Evolutionary conservation across 179 eudicot species (phyloP), one percentile per base, ranked within the genome.

Genomic region (Beta lomatogona): DNA sequence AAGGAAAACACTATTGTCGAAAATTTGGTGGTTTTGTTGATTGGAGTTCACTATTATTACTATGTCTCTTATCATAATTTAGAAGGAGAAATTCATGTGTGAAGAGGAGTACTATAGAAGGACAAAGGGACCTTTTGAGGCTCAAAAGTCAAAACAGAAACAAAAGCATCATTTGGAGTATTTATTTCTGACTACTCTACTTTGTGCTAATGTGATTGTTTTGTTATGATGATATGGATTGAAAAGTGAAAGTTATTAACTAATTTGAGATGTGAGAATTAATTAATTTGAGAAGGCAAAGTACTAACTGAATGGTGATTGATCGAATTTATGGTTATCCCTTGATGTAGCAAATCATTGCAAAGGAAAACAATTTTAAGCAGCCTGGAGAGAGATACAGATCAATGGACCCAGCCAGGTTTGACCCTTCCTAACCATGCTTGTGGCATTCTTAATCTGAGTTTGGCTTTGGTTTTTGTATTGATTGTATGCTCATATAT

Each of bases 351-450:
- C 79, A 84, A 85, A 76, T 93, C 41, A 95, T 95, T 87, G 89
- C 84, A 71, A 95, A 93, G 86, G 98, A 95, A 85, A 93, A 95
- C 91, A 95, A 95, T 87, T 95, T 95, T 82, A 95, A 94, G 91
- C 92, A 95, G 83, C 97, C 98, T 74, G 97, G 98, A 79, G 97
- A 91, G 88, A 89, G 97, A 88, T 95, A 90, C 92, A 85, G 93
- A 79, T 89, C 98, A 22, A 90, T 86, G 86, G 91, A 90, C 60
- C 91, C 98, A 41, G 97, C 92, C 83, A 94, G 97, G 98, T 91
- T 85, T 52, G 59, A 66, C 19, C 57, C 53, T 28, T n/a, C 67
- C 57, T 68, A 36, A 48, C 12, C 66, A 19, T 71, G 14, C 65
- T 59, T 55, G 12, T 55, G 18, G n/a, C 11, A 11, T 52, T 52